Evolutionary conservation across 202 grass and related monocot genomes (phyloP), one percentile per base, ranked within the genome.

Genomic region (Dendrocalamus latiflorus): DNA sequence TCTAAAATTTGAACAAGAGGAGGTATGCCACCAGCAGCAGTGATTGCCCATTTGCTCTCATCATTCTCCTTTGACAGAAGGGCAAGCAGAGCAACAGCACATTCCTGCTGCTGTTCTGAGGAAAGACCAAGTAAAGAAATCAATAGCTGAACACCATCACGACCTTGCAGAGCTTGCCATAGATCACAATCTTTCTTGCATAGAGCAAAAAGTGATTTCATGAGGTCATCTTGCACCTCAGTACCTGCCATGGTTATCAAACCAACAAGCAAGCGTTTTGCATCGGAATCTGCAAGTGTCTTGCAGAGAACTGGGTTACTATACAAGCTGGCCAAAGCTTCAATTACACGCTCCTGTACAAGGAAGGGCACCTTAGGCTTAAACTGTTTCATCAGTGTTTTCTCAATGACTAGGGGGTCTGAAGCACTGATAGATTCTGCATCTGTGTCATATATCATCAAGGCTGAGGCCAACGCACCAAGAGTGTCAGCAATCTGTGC

Each of bases 1-100:
- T 99, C 97, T 81, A 99, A 81, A 81, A 99, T 99, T 80, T 99
- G 97, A 89, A 99, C 97, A 90, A 99, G 93, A 87, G 97, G 97
- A 82, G 93, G 97, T 89, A 99, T 99, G 63, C 97, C 97, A 81
- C 97, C 97, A 88, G 97, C 97, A 84, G 97, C 97, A 66, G 97
- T 99, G 72, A 99, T 99, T 50, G 97, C 93, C 97, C 97, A 99
- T 89, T 96, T 99, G 81, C 97, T 94, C 76, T 99, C 97, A 86
- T 99, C 97, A 92, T 99, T 96, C 70, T 99, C 97, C 75, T 94
- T 94, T 68, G 97, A 99, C 62, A 99, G 77, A 54, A 99, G 89
- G 42, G 87, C 91, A 59, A 99, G 97, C 57, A 99, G 78, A 86
- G 97, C 93, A 82, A 99, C 93, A 36, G 97, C 91, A 92, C 97